Evolutionary conservation across 352 stramenopile genomes (phyloP), one percentile per base, ranked within the genome.

Genomic region (Globisporangium takayamanum): DNA sequence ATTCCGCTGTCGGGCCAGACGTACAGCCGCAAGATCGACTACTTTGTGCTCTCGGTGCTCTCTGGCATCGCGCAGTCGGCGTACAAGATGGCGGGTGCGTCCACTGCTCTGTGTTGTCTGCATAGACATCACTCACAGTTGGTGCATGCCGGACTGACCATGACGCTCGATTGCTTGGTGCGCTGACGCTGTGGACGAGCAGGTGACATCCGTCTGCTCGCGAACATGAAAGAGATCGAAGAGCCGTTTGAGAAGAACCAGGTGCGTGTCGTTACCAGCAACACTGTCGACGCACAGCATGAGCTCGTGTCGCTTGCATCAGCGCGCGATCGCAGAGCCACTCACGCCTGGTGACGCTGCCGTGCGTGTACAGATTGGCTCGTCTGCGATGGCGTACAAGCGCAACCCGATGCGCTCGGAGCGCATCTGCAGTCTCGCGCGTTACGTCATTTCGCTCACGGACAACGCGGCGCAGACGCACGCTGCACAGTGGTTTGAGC

Each of bases 181-280:
- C 14, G 15, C 42, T 50, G n/a, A n/a, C 15, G 22, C 30, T 26
- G 10, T 20, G 30, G 14, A 18, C 22, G 18, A n/a, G 20, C 55
- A 67, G 80, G 95, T 42, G 97, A 99, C 78, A 98, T 99, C 59
- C 95, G 97, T 67, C 84, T 99, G 16, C 84, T 99, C 36, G 96
- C 97, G 25, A 99, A 99, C 78, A 94, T 99, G 73, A 99, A 99
- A 80, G 97, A 99, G 74, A 97, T 99, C 26, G 96, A 98, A 59
- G 90, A 96, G 68, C 88, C 88, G 42, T 96, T 97, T 58, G 88
- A 93, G 69, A 96, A 95, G 78, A 95, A 95, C 74, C 85, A 95
- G 63, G 68, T 76, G 52, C 11, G 56, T 51, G 2, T 51, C 4
- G 5, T 1, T 10, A 39, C 6, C 7, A 12, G 33, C 33, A 39